Conservation (phyloP, 805 yeast species). For the Spathaspora gorwiae region DNA sequence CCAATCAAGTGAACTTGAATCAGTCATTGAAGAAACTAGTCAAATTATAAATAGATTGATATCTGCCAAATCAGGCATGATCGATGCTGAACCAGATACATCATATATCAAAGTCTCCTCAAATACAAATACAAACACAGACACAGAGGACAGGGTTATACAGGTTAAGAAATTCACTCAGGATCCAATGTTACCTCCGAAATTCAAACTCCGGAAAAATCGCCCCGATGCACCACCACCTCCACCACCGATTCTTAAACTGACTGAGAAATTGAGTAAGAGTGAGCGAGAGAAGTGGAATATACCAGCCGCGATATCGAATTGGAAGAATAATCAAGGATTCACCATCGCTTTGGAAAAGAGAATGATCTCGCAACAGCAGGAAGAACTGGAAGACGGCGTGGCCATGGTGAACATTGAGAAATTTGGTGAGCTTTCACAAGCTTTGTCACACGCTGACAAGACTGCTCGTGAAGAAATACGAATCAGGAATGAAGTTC, state of each 20-base stretch:
- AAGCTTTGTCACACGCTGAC: conserved; percentile 69
- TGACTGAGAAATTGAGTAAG: conserved; percentile 41
- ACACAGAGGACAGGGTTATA: conserved; percentile 37
- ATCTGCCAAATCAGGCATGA: conserved; percentile 30
- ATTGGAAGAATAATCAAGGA: conserved; percentile 94
- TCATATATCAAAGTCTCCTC: conserved; percentile 17
- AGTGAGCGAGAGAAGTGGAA: conserved; percentile 79
- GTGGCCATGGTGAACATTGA: conserved; percentile 42
- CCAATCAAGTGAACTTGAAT: conserved; percentile 35
- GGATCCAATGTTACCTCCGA: conserved; percentile 87
- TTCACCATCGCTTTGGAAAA: conserved; percentile 78
- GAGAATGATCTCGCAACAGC: conserved; percentile 52
- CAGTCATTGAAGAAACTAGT: conserved; percentile 53
- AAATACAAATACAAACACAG: conserved; percentile 10
- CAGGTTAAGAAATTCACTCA: conserved; percentile 62
- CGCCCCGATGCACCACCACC: conserved; percentile 50
- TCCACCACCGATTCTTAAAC: conserved; percentile 55
- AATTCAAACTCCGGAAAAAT: conserved; percentile 66
- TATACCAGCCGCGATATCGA: conserved; percentile 87
- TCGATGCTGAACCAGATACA: conserved; percentile 37
- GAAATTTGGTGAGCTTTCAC: conserved; percentile 58
- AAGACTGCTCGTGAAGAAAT: conserved; percentile 17
- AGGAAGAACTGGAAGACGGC: conserved; percentile 18
- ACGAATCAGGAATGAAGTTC: conserved; percentile 2
- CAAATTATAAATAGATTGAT: conserved; percentile 51